These are phyloP conservation scores for Daucus carota DNA, from an alignment of 129 eudicot genomes.

Conservation along the genomic window DH1_v3.0 NC_030382.2:55947001-55947500, in stretches of 20 bases:
- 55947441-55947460: constrained; percentile 57
- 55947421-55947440: constrained; percentile 73
- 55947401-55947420: constrained; percentile 78
- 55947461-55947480: not conserved
- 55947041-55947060: constrained; percentile 70
- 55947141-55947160: constrained; percentile 59
- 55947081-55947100: constrained; percentile 17
- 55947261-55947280: constrained; percentile 81
- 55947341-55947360: not conserved
- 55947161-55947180: constrained; percentile 98
- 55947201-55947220: constrained; percentile 92
- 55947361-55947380: not conserved
- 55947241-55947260: constrained; percentile 73
- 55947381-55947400: constrained; percentile 65
- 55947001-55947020: constrained; percentile 82
- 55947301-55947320: constrained; percentile 47
- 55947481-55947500: not conserved
- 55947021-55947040: constrained; percentile 80
- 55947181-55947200: constrained; percentile 84
- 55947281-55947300: constrained; percentile 79
- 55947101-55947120: constrained; percentile 83
- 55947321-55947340: not conserved
- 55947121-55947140: constrained; percentile 50
- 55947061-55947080: constrained; percentile 29
- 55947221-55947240: constrained; percentile 70